phyloP scores from a whole-genome alignment of 352 stramenopile species.

The Phytophthora citricola region DNA sequence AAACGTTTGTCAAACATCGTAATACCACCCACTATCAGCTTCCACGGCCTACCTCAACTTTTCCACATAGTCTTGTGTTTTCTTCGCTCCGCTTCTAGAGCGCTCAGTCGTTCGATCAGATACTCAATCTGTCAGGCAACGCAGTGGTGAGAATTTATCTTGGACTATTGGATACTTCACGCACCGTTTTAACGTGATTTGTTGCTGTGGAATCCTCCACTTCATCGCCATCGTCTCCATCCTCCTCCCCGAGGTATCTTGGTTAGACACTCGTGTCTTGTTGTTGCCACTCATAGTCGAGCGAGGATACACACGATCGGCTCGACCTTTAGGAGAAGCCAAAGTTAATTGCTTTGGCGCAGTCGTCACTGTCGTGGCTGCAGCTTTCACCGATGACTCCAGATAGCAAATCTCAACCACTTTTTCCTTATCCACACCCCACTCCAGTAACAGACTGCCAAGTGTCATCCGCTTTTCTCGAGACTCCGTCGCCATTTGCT shows the following conservation, averaged over 20 bases:
- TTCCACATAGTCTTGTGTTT: slow-evolving; percentile 40
- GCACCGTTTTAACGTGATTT: slow-evolving; percentile 54
- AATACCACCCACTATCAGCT: background rate
- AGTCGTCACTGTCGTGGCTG: background rate
- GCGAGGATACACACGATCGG: slow-evolving; percentile 12
- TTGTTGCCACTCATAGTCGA: background rate
- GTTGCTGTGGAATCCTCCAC: slow-evolving; percentile 6
- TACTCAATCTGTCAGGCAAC: slow-evolving; percentile 54
- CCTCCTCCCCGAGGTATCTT: slow-evolving; percentile 16
- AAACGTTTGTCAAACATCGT: background rate
- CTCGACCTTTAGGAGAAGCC: slow-evolving; percentile 19
- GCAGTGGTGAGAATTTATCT: background rate
- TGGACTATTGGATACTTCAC: background rate
- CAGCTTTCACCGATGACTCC: slow-evolving; percentile 7
- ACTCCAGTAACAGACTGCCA: slow-evolving; percentile 60
- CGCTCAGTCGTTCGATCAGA: slow-evolving; percentile 57
- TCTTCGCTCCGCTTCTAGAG: slow-evolving; percentile 52
- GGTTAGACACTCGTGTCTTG: background rate
- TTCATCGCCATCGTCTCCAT: slow-evolving; percentile 17
- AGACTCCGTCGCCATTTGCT: slow-evolving; percentile 47
- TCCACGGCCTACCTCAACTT: slow-evolving; percentile 47
- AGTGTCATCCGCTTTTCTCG: slow-evolving; percentile 52
- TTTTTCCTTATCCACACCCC: slow-evolving; percentile 54
- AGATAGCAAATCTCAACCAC: slow-evolving; percentile 62
- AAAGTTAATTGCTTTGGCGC: slow-evolving; percentile 11